Evolutionary conservation across 2,329 filamentous ascomycete species (phyloP).

Genomic region (Sclerotinia glacialis): DNA sequence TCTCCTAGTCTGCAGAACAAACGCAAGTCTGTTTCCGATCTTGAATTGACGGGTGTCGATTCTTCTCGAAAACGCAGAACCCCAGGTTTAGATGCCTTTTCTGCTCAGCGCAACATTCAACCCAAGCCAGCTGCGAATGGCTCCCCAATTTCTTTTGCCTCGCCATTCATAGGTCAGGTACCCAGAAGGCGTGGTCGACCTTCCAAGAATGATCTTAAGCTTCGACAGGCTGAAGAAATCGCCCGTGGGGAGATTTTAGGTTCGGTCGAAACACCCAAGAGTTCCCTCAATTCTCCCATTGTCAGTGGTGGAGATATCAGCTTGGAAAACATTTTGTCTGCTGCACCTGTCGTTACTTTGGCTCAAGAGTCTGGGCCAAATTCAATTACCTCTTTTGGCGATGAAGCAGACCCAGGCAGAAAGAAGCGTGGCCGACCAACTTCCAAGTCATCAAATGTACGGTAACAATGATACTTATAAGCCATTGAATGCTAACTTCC

Average conservation of each 20-base stretch:
- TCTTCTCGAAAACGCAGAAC: conserved; percentile 32
- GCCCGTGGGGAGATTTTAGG: conserved; percentile 34
- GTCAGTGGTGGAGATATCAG: conserved; percentile 22
- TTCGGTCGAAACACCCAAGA: conserved; percentile 24
- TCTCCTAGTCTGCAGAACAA: conserved; percentile 27
- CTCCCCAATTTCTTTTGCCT: conserved; percentile 30
- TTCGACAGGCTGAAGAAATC: conserved; percentile 33
- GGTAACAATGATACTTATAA: conserved; percentile 13
- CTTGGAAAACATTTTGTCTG: background rate
- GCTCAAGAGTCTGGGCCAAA: conserved; percentile 7
- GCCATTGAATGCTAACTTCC: conserved; percentile 10
- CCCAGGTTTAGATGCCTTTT: conserved; percentile 27
- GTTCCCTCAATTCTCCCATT: conserved; percentile 7
- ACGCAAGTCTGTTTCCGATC: conserved; percentile 31
- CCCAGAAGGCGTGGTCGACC: conserved; percentile 38
- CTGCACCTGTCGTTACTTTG: background rate
- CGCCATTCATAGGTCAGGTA: conserved; percentile 22
- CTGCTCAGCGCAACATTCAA: conserved; percentile 31
- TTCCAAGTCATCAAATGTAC: conserved; percentile 29
- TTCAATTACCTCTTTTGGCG: background rate
- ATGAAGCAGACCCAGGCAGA: conserved; percentile 27
- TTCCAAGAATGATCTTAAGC: conserved; percentile 37
- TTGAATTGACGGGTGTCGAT: conserved; percentile 26
- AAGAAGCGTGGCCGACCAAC: conserved; percentile 28
- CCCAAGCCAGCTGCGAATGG: conserved; percentile 35